A percentile compares a stretch with the other conserved stretches of the same genome.
Conservation (phyloP, 2,329 filamentous ascomycete species). For the Elsinoe batatas region DNA sequence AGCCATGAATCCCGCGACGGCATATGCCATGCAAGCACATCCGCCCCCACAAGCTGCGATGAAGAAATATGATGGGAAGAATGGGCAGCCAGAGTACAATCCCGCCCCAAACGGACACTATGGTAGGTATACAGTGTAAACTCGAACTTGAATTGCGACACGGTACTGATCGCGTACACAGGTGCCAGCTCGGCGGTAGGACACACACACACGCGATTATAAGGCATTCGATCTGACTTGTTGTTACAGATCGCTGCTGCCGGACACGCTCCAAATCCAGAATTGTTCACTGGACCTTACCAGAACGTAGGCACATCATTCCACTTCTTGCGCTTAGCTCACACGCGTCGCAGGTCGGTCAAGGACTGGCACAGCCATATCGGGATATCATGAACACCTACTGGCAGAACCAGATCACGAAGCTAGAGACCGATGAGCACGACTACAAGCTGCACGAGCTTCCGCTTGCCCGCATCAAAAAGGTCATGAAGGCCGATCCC, state of each 20-base stretch:
- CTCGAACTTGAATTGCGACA: background rate
- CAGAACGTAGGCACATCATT: slow-evolving; percentile 60
- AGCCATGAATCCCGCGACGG: slow-evolving; percentile 14
- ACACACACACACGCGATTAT: slow-evolving; percentile 21
- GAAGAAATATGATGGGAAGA: slow-evolving; percentile 40
- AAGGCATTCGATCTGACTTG: slow-evolving; percentile 15
- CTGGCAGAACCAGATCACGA: slow-evolving; percentile 97
- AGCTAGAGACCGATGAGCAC: slow-evolving; percentile 87
- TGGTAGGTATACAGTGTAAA: slow-evolving; percentile 27
- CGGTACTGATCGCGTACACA: slow-evolving; percentile 25
- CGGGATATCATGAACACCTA: slow-evolving; percentile 97
- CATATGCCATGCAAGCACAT: slow-evolving; percentile 23
- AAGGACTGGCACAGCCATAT: slow-evolving; percentile 84
- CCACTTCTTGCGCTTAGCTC: slow-evolving; percentile 9
- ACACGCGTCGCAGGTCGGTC: slow-evolving; percentile 60
- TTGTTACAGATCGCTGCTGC: slow-evolving; percentile 65
- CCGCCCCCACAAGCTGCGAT: slow-evolving; percentile 26
- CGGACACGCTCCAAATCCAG: slow-evolving; percentile 77
- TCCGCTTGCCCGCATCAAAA: slow-evolving; percentile 96
- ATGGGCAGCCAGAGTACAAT: slow-evolving; percentile 41
- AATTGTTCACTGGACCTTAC: slow-evolving; percentile 90
- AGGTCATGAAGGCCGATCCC: slow-evolving; percentile 98
- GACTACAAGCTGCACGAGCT: slow-evolving; percentile 98
- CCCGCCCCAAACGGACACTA: slow-evolving; percentile 39
- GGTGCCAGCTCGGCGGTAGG: slow-evolving; percentile 60